Conservation (phyloP, 176 grass and related monocot genomes). For the Lolium rigidum region DNA sequence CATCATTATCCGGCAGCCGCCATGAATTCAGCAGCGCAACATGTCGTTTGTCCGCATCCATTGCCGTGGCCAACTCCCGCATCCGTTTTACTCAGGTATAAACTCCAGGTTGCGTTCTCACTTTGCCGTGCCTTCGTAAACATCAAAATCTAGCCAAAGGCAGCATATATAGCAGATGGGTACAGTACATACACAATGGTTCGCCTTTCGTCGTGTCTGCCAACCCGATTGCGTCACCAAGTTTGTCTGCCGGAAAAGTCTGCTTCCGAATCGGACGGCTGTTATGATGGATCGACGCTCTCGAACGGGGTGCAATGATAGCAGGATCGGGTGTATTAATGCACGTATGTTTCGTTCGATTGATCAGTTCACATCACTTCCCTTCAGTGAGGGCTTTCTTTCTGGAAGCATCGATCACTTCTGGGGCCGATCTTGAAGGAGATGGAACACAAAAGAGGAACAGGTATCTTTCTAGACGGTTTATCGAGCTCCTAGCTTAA, state of each 20-base stretch:
- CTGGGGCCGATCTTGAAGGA: neutral
- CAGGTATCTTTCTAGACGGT: slow-evolving; percentile 10
- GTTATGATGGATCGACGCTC: neutral
- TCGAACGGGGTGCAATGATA: slow-evolving; percentile 29
- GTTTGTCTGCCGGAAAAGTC: neutral
- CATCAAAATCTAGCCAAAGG: neutral
- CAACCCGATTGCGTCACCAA: neutral
- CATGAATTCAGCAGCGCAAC: slow-evolving; percentile 45
- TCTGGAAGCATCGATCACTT: neutral
- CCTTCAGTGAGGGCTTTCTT: slow-evolving; percentile 6
- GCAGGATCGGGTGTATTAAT: slow-evolving; percentile 19
- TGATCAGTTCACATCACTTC: neutral
- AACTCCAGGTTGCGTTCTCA: neutral
- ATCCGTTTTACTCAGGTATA: neutral
- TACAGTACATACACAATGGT: too few species aligned
- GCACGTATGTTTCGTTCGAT: slow-evolving; percentile 18
- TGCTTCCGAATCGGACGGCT: too few species aligned
- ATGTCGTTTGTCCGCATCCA: slow-evolving; percentile 31
- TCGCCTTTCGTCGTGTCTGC: neutral
- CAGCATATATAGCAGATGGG: too few species aligned
- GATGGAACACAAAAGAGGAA: slow-evolving; percentile 20
- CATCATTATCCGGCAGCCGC: slow-evolving; percentile 38
- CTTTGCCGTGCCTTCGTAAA: neutral
- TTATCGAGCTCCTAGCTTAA: neutral
- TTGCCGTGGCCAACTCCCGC: neutral